Percentiles rank a stretch among this genome's conserved stretches.
These are phyloP conservation scores for Hymenotorrendiella dingleyae DNA, from an alignment of 2,329 filamentous ascomycete genomes.

Conservation along the genomic window DNA sequence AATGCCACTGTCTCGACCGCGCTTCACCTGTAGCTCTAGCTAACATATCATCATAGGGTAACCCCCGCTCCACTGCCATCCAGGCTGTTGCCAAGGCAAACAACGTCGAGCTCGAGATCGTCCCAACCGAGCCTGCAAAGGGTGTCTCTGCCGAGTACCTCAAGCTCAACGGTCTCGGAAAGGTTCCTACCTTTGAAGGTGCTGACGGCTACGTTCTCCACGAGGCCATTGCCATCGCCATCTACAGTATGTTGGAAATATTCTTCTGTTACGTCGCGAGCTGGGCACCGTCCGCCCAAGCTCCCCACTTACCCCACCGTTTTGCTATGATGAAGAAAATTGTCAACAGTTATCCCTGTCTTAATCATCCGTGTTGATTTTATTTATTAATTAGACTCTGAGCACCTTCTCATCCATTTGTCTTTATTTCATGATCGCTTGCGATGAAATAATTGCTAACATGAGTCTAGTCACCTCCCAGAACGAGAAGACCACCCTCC, in stretches of 20 bases:
- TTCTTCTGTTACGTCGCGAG: neutral
- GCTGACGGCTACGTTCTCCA: slow-evolving; percentile 84
- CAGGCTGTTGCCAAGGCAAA: slow-evolving; percentile 96
- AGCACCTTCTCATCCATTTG: slow-evolving; percentile 37
- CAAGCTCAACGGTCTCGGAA: slow-evolving; percentile 80
- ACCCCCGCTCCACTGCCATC: slow-evolving; percentile 84
- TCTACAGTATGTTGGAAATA: slow-evolving; percentile 75
- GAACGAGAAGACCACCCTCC: slow-evolving; percentile 99
- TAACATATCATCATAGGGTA: slow-evolving; percentile 53
- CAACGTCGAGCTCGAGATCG: slow-evolving; percentile 82
- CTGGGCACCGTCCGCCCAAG: neutral
- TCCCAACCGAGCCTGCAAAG: slow-evolving; percentile 62
- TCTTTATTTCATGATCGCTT: slow-evolving; percentile 10
- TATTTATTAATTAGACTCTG: slow-evolving; percentile 70
- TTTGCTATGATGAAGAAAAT: slow-evolving; percentile 41
- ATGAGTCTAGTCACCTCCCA: slow-evolving; percentile 78
- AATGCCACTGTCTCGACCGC: no score
- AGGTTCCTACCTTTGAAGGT: slow-evolving; percentile 89
- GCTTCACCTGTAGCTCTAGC: no score
- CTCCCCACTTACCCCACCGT: neutral
- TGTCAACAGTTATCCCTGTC: slow-evolving; percentile 98
- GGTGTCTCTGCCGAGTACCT: slow-evolving; percentile 69
- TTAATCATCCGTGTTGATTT: slow-evolving; percentile 88
- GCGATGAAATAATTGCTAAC: slow-evolving; percentile 16
- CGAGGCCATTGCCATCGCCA: slow-evolving; percentile 90